Evolutionary conservation across 2,329 filamentous ascomycete species (phyloP).

Genomic region (Fusarium sp.): DNA sequence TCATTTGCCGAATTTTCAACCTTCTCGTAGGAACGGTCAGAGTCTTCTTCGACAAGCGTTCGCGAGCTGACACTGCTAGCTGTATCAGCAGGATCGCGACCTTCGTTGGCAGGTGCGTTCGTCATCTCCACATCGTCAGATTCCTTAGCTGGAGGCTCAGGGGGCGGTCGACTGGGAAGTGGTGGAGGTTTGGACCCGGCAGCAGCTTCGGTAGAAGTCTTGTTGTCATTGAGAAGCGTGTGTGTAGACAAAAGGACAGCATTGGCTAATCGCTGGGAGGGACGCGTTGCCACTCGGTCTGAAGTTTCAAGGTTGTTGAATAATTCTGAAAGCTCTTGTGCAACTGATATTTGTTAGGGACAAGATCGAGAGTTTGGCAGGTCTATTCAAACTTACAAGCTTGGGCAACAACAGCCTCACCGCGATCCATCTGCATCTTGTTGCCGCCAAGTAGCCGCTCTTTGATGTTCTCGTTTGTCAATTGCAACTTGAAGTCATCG

Average conservation of each 20-base stretch:
- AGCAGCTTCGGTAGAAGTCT: slow-evolving; percentile 43
- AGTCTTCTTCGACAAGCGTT: slow-evolving; percentile 60
- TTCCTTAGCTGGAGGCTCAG: slow-evolving; percentile 49
- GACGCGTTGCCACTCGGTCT: slow-evolving; percentile 70
- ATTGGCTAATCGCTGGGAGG: slow-evolving; percentile 81
- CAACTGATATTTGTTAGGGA: slow-evolving; percentile 63
- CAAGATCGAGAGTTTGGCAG: slow-evolving; percentile 37
- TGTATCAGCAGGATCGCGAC: slow-evolving; percentile 51
- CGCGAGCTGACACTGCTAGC: slow-evolving; percentile 62
- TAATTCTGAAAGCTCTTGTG: slow-evolving; percentile 75
- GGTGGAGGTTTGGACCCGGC: slow-evolving; percentile 56
- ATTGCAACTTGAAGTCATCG: slow-evolving; percentile 74
- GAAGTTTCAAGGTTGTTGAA: slow-evolving; percentile 78
- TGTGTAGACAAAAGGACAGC: slow-evolving; percentile 74
- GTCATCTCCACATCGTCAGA: slow-evolving; percentile 51
- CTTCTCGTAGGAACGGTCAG: slow-evolving; percentile 52
- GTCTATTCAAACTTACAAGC: slow-evolving; percentile 71
- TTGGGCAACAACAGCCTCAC: slow-evolving; percentile 73
- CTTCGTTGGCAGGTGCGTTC: slow-evolving; percentile 48
- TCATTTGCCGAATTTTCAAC: slow-evolving; percentile 41
- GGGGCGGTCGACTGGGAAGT: slow-evolving; percentile 61
- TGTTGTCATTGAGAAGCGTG: slow-evolving; percentile 50
- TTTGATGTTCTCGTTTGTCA: slow-evolving; percentile 70
- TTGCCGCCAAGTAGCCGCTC: slow-evolving; percentile 79
- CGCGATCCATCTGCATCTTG: slow-evolving; percentile 60